Evolutionary conservation across 257 asterid genomes (phyloP), one percentile per base, ranked within the genome.

Genomic region (Solanum phureja): DNA sequence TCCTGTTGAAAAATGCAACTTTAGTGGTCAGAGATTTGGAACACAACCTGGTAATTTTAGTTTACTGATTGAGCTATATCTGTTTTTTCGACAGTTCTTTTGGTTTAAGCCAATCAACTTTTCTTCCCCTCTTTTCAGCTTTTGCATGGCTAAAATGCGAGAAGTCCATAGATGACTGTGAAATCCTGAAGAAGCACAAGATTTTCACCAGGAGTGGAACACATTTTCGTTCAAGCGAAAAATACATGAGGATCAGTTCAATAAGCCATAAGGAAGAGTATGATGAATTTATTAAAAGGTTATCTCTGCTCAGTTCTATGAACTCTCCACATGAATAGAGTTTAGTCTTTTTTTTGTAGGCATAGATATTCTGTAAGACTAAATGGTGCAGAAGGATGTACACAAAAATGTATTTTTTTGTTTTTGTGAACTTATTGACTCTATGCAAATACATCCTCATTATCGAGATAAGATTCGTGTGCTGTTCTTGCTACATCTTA

Each of bases 111-210:
- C 58, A n/a, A n/a, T 38, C 60, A n/a, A 38, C 23, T 14, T 12
- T 3, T 52, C 33, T 16, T 23, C 9, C 60, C 23, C 12, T 21
- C 66, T 33, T 72, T 89, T 88, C 83, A 95, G 98, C 98, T 49
- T 96, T 95, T 84, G 98, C 97, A 6, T 96, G 99, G 98, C 91
- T 96, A 77, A 93, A 96, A 90, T 96, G 98, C 56, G 96, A 93
- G 81, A 94, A 90, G 11, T 91, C 92, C 79, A 89, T 73, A 2
- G 95, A 93, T 68, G 97, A 96, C 38, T 96, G 98, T 11, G 98
- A 94, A 84, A 84, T 95, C 88, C 95, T 94, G 23, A 90, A 90
- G 6, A 66, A 87, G 58, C 93, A 95, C 91, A 95, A 93, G 91
- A 94, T 96, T 24, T 24, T 94, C 31, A 90, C 96, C 0, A 92